Evolutionary conservation across 164 flowering plant species (phyloP), one percentile per base, ranked within the genome.

Genomic region (Vitis amurensis): DNA sequence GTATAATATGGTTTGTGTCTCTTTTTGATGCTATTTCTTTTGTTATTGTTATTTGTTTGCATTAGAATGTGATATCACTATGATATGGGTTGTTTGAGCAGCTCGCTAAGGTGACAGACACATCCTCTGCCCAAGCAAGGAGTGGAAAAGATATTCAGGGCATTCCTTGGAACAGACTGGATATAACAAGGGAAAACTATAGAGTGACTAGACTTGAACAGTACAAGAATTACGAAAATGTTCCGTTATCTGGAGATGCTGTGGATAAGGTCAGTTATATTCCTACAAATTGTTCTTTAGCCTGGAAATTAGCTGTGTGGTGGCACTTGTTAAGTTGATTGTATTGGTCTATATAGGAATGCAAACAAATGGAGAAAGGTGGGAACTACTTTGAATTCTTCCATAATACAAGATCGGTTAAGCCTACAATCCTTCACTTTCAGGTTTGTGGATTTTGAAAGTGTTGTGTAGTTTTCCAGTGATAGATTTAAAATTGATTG

Each of bases 91-190:
- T 62, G 1, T 61, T 19, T 66, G 61, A 12, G 61, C 77, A 89
- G 93, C 84, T 84, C 61, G 82, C 80, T 5, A 82, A 80, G 75
- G 84, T 81, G 66, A 84, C 88, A 1, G 94, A 90, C 78, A 90
- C 92, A 29, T 85, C 91, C 15, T 73, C 91, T n/a, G 70, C 81
- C 1, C 83, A 81, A 77, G 94, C 94, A 9, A 74, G 91, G 68
- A 77, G 68, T 69, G 94, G 94, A 6, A 85, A 83, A 71, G 94
- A 90, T 72, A 80, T 90, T 53, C 94, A 90, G 68, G 94, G 94
- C 9, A 89, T 89, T 63, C 90, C 91, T 3, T 89, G 94, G 94
- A 84, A 79, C 16, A 82, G 83, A 55, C 63, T 90, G 74, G 88
- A 83, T 66, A 78, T 87, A 47, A 82, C 91, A 4, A 81, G 89